Evolutionary conservation across 2,329 filamentous ascomycete genomes (phyloP), one percentile per base, ranked within the genome.

Genomic region (Xylaria polymorpha): DNA sequence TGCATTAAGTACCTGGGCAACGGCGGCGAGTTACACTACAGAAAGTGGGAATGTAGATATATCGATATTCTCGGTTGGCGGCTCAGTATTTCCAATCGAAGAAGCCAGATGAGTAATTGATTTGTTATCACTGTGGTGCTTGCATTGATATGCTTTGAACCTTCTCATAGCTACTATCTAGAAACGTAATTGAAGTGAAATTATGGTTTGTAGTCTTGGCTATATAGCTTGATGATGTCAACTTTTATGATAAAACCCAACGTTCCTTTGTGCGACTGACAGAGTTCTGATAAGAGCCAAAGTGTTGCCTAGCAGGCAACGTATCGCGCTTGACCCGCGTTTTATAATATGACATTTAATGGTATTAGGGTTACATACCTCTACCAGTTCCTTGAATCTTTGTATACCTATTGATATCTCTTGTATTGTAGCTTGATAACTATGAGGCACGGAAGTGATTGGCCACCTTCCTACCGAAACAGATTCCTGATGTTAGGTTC

Each of bases 21-120:
- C 22, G 10, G 37, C 37, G 37, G 55, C 55, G 22, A 37, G 55
- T 57, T 25, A 57, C 55, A 57, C 55, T n/a, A 12, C 35, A 57
- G 55, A 43, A 10, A 18, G 4, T 25, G 1, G 1, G 14, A 37
- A 29, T 29, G 35, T n/a, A 43, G 35, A 43, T 43, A 25, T 41
- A 18, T 25, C 20, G 32, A 56, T 29, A 29, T 29, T 29, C 25
- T 29, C 25, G 3, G 25, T 29, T 29, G 25, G 25, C 25, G 25
- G 25, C 3, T 29, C 25, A 29, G 25, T 29, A 29, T 29, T 29
- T 29, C 25, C 4, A 29, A 29, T 29, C 25, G 12, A 41, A 25
- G 20, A 57, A 18, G 29, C 8, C 2, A 55, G 18, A 55, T 37
- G 18, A 35, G 1, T 14, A 18, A 14, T 18, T 4, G 18, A 4